Evolutionary conservation across 306 rosid genomes (phyloP), one percentile per base, ranked within the genome.

Genomic region (Pyrus communis): DNA sequence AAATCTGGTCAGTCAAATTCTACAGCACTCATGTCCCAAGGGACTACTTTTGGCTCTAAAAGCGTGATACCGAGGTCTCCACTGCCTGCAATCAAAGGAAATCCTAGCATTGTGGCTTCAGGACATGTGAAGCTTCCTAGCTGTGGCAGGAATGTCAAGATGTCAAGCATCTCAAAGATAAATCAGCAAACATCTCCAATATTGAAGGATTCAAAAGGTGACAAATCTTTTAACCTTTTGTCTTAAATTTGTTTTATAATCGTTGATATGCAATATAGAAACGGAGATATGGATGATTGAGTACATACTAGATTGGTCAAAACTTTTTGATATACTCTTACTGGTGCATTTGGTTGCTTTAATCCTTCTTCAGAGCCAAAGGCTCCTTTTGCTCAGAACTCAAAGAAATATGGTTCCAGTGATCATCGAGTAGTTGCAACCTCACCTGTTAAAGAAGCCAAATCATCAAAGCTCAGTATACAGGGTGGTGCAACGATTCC

Each of bases 141-240:
- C 73, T 19, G 22, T 55, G 61, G 51, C 42, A 71, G 71, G 64
- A 27, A 17, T 4, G 14, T 18, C 28, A 33, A 33, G 4, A 70
- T 60, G 35, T 54, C 33, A 33, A 84, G 52, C 78, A 60, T 54
- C 40, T 42, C 80, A 63, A 61, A 18, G 77, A 54, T 66, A 35
- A 54, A 71, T 76, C 83, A 79, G 69, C 79, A 64, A 27, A 71
- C 81, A 77, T 65, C 80, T 70, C 80, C 40, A 79, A 65, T 70
- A 45, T 22, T 73, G 11, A 73, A 82, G 40, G 67, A 35, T 55
- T 43, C 81, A 5, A 59, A 75, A 85, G 88, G 96, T 90, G 65
- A 82, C 42, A 73, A 23, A 81, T 42, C 15, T 18, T 75, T 58
- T 42, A 38, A 49, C 9, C 33, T 69, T 11, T 12, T 22, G 23